Conservation (phyloP, 2,329 filamentous ascomycete genomes). For the Thielaviopsis euricoi region DNA sequence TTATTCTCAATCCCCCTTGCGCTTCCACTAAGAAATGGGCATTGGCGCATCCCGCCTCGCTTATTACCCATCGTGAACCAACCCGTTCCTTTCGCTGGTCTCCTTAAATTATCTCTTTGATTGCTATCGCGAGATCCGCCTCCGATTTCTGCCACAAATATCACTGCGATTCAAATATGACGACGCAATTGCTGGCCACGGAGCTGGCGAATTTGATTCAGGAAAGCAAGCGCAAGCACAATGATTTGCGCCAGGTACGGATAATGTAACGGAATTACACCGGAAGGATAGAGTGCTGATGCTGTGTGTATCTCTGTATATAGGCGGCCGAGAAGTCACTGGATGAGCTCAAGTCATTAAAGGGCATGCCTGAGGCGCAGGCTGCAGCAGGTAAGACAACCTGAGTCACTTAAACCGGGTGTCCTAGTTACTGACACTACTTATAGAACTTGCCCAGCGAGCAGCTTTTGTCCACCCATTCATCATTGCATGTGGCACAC, state of each 20-base stretch:
- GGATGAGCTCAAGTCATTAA: slow-evolving; percentile 66
- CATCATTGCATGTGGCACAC: slow-evolving; percentile 78
- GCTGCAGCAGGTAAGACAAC: slow-evolving; percentile 45
- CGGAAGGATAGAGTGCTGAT: neutral
- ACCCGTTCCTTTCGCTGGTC: neutral
- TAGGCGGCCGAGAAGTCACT: slow-evolving; percentile 88
- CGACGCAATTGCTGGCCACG: slow-evolving; percentile 71
- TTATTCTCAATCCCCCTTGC: neutral
- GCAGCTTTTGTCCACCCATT: slow-evolving; percentile 84
- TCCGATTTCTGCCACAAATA: neutral
- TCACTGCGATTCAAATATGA: slow-evolving; percentile 38
- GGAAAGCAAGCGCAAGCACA: slow-evolving; percentile 89
- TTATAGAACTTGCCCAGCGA: slow-evolving; percentile 62
- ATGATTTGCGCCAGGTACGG: slow-evolving; percentile 66
- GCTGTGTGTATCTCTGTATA: too few relatives aligned
- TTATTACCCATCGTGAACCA: neutral
- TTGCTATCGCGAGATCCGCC: neutral
- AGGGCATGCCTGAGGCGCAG: slow-evolving; percentile 59
- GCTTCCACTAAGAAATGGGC: neutral
- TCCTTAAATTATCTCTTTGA: too few relatives aligned
- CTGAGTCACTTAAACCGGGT: neutral
- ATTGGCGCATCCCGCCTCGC: neutral
- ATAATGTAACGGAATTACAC: neutral
- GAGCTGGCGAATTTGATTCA: slow-evolving; percentile 84
- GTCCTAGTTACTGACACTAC: neutral